A percentile compares a stretch with the other conserved stretches of the same genome.
These are phyloP conservation scores for Rhododendron ovatum DNA, from an alignment of 148 eudicot genomes.

Conservation along the genomic window DNA sequence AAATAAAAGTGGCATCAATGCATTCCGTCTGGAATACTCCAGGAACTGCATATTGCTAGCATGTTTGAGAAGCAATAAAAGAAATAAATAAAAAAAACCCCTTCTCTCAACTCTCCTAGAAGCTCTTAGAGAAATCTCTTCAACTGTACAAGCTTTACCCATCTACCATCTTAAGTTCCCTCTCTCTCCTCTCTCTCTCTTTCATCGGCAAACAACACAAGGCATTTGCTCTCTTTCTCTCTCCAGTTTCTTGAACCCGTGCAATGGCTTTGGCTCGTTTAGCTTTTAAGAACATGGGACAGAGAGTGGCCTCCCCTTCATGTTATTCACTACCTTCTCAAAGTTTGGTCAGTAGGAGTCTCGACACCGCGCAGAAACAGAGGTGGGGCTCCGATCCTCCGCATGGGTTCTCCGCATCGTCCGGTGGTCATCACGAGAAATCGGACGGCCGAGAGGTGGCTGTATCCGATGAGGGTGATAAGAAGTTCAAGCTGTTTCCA, in stretches of 20 bases:
- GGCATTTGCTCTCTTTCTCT: not conserved
- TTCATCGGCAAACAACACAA: not conserved
- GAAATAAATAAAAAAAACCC: too few relatives aligned
- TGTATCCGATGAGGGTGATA: conserved; percentile 25
- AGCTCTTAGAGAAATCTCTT: conserved; percentile 1
- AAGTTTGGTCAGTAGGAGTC: conserved; percentile 8
- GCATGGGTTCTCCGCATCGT: not conserved
- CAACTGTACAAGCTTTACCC: not conserved
- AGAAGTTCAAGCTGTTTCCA: conserved; percentile 40
- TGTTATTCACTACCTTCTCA: conserved; percentile 12
- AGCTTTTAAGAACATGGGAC: conserved; percentile 43
- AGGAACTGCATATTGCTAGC: not conserved
- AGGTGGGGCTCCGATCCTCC: not conserved
- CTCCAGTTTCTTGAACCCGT: too few relatives aligned
- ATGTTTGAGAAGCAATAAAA: not conserved
- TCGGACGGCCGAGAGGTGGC: conserved; percentile 31
- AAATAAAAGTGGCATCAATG: not conserved
- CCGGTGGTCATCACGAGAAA: not conserved
- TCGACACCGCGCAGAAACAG: not conserved
- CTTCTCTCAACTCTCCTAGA: not conserved
- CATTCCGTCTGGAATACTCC: conserved; percentile 8
- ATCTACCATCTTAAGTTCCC: not conserved
- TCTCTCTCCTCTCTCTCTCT: not conserved
- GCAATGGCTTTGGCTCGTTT: conserved; percentile 50
- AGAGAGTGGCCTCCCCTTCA: conserved; percentile 17